Evolutionary conservation across 495 filamentous ascomycete species (phyloP).

Genomic region (Monascus purpureus): DNA sequence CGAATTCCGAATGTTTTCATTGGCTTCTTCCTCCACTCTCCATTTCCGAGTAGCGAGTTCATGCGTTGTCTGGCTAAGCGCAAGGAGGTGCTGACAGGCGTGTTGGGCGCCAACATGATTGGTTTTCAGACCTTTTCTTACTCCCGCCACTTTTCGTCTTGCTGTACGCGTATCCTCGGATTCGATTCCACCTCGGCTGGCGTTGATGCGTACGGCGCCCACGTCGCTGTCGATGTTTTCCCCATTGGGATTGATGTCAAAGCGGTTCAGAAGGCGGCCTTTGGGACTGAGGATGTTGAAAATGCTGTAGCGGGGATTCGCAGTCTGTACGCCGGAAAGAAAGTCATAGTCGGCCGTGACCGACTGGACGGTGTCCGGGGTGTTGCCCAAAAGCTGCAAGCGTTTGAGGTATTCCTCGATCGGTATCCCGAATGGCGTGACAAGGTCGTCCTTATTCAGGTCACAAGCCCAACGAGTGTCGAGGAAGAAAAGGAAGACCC

Average conservation of each 20-base stretch:
- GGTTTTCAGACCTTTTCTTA: slow-evolving; percentile 91
- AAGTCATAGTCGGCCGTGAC: slow-evolving; percentile 90
- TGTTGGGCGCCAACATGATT: slow-evolving; percentile 79
- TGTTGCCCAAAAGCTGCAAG: slow-evolving; percentile 83
- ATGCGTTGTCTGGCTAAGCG: slow-evolving; percentile 70
- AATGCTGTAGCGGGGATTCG: slow-evolving; percentile 51
- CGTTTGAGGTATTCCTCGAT: slow-evolving; percentile 82
- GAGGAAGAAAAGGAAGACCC: slow-evolving; percentile 58
- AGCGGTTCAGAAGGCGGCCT: slow-evolving; percentile 56
- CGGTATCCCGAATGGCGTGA: slow-evolving; percentile 76
- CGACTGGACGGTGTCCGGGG: slow-evolving; percentile 79
- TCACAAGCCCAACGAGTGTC: slow-evolving; percentile 71
- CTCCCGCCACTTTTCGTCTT: slow-evolving; percentile 81
- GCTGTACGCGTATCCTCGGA: slow-evolving; percentile 74
- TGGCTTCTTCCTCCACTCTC: slow-evolving; percentile 82
- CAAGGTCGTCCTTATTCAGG: slow-evolving; percentile 88
- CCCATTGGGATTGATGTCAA: slow-evolving; percentile 79
- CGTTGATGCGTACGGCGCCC: slow-evolving; percentile 75
- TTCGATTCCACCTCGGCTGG: slow-evolving; percentile 70
- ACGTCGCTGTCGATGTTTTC: slow-evolving; percentile 79
- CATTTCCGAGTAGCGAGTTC: slow-evolving; percentile 90
- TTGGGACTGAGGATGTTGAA: slow-evolving; percentile 48
- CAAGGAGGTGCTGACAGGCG: slow-evolving; percentile 76
- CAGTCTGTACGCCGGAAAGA: slow-evolving; percentile 63
- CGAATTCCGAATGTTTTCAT: slow-evolving; percentile 72